Evolutionary conservation across 192 early-diverging fungal species (phyloP).

Genomic region (Nowakowskiella sp.): DNA sequence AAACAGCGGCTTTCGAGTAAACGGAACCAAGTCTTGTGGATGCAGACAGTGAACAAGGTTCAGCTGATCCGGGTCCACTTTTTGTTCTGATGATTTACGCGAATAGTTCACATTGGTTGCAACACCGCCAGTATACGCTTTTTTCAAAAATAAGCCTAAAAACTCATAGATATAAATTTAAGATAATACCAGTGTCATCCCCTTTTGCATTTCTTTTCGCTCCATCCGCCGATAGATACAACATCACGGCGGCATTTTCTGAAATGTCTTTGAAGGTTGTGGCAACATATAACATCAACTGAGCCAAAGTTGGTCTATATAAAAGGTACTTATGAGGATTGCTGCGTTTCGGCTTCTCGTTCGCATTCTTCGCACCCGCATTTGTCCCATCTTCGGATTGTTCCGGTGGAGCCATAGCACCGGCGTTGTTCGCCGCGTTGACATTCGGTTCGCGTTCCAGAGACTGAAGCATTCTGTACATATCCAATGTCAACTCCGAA

Average conservation of each 20-base stretch:
- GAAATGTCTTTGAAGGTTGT: constrained; percentile 91
- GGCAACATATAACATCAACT: constrained; percentile 83
- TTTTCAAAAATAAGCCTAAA: neutral
- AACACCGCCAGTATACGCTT: constrained; percentile 69
- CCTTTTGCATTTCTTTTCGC: constrained; percentile 31
- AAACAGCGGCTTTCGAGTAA: constrained; percentile 91
- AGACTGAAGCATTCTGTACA: constrained; percentile 92
- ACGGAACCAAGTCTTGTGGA: constrained; percentile 85
- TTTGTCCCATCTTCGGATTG: constrained; percentile 34
- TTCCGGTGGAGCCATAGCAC: constrained; percentile 4
- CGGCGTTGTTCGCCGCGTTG: neutral
- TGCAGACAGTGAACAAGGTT: constrained; percentile 70
- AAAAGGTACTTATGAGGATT: constrained; percentile 93
- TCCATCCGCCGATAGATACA: constrained; percentile 92
- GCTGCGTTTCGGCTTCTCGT: constrained; percentile 23
- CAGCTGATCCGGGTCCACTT: constrained; percentile 36
- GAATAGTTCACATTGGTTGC: constrained; percentile 54
- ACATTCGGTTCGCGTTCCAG: constrained; percentile 69
- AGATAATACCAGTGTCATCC: constrained; percentile 33
- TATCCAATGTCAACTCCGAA: constrained; percentile 90
- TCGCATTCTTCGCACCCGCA: constrained; percentile 30
- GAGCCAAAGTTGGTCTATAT: constrained; percentile 82
- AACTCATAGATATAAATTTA: constrained; percentile 2
- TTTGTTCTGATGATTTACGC: constrained; percentile 57
- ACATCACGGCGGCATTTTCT: constrained; percentile 74